phyloP scores from a whole-genome alignment of 2,329 filamentous ascomycete species.

The Trichoderma koningiopsis region DNA sequence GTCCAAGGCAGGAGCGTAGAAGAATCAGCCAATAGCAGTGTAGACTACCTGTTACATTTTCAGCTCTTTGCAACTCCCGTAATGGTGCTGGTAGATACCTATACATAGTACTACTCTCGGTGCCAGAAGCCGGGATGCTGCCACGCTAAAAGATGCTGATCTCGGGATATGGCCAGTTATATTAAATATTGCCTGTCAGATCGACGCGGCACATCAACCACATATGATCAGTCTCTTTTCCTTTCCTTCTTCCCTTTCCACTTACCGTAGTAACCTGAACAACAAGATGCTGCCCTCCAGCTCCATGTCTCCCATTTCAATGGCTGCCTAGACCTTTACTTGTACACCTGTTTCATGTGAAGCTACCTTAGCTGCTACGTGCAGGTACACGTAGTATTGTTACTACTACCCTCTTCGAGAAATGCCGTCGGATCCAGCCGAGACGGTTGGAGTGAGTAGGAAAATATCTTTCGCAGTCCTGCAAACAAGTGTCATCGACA shows the following conservation, averaged over 20 bases:
- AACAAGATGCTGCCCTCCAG: background rate
- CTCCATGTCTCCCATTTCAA: background rate
- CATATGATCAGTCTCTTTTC: background rate
- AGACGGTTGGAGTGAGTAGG: background rate
- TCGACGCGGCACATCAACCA: constrained; percentile 5
- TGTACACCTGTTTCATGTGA: background rate
- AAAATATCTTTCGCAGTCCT: background rate
- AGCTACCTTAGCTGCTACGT: background rate
- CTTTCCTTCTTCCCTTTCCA: background rate
- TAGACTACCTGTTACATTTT: background rate
- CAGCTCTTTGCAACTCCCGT: background rate
- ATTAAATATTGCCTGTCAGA: constrained; percentile 14
- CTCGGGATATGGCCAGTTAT: constrained; percentile 14
- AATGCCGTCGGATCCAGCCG: background rate
- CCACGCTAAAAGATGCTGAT: constrained; percentile 24
- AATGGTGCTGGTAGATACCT: background rate
- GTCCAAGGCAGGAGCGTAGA: background rate
- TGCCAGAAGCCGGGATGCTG: constrained; percentile 7
- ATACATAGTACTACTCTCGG: background rate
- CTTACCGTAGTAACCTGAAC: too few relatives aligned
- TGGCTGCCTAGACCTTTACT: background rate
- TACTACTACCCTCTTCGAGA: background rate
- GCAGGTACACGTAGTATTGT: background rate
- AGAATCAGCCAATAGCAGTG: background rate
- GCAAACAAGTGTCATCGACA: background rate